Evolutionary conservation across 2,329 filamentous ascomycete genomes (phyloP), one percentile per base, ranked within the genome.

Genomic region (Zasmidium angulare): DNA sequence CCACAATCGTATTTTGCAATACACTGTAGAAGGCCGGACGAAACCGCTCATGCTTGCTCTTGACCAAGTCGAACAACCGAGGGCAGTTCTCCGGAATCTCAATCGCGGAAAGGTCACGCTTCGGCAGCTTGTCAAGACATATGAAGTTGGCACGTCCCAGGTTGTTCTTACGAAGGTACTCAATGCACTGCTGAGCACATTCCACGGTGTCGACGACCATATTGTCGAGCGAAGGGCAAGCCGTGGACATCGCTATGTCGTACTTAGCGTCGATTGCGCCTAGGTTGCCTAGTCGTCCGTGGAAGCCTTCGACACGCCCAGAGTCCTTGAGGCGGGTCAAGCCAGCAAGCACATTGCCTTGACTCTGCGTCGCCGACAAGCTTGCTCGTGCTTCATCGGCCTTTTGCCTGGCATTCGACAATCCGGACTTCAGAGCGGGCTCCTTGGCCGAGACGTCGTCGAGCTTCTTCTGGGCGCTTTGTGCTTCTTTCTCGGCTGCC

Each of bases 161-260:
- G 67, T 97, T 97, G 69, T 96, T 99, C 81, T 98, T 99, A 57
- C 95, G 87, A 12, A 99, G 83, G 71, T 99, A 95, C 72, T 98
- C 95, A 64, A 99, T 98, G 75, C 96, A 99, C 74, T 98, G 93
- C 75, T 99, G 95, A 64, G 93, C 95, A 59, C 92, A 90, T 69
- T 98, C 95, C 14, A 98, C 93, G 0, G 91, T 93, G 69, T 98
- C 95, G 0, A 96, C 96, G 10, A 99, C 93, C 76, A 99, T 93
- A 72, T 98, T 96, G 75, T 99, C 91, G 10, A 99, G 84, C 1
- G 89, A 84, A 49, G 90, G 88, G 67, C 95, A 98, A 11, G 95
- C 96, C 0, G 95, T 99, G 0, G 96, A 99, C 61, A 99, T 96
- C n/a, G 95, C 95, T 47, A 99, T 86, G 70, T 99, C 95, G 74